These are phyloP conservation scores for Penicillium odoratum DNA, from an alignment of 495 filamentous ascomycete species.

Conservation along the genomic window DNA sequence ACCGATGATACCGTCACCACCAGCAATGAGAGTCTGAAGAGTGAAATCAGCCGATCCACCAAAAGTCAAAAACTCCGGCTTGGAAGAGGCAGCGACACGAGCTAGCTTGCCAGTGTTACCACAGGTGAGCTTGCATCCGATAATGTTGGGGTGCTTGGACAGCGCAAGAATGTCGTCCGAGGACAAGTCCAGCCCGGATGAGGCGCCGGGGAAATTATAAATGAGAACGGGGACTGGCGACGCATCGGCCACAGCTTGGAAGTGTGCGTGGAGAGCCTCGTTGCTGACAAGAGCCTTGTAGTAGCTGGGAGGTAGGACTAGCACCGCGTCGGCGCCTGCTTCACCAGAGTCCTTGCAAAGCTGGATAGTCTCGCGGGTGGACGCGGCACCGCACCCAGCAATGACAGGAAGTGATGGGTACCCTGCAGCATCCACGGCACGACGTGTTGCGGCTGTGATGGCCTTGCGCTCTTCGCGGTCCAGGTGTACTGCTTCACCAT, in stretches of 20 bases:
- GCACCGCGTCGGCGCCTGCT: conserved; percentile 78
- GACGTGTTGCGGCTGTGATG: conserved; percentile 73
- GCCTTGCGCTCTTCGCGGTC: conserved; percentile 66
- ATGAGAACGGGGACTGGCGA: conserved; percentile 88
- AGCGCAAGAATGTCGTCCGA: conserved; percentile 78
- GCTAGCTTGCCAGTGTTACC: conserved; percentile 92
- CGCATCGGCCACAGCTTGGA: conserved; percentile 72
- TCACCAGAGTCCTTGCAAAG: conserved; percentile 73
- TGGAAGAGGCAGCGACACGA: conserved; percentile 67
- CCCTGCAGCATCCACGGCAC: conserved; percentile 69
- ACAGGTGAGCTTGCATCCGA: conserved; percentile 89
- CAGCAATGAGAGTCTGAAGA: conserved; percentile 78
- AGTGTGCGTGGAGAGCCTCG: conserved; percentile 67
- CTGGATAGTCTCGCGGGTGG: conserved; percentile 81
- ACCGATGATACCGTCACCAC: conserved; percentile 82
- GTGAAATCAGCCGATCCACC: conserved; percentile 92
- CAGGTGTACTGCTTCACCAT: conserved; percentile 84
- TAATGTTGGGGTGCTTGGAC: conserved; percentile 78
- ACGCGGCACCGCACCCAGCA: conserved; percentile 81
- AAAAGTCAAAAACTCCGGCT: conserved; percentile 71
- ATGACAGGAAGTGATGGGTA: conserved; percentile 72
- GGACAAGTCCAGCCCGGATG: conserved; percentile 75
- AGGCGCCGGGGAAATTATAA: conserved; percentile 90
- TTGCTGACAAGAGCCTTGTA: conserved; percentile 65
- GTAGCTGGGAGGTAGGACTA: conserved; percentile 84